phyloP scores from a whole-genome alignment of 495 filamentous ascomycete species.

The Lasiosphaeria miniovina region DNA sequence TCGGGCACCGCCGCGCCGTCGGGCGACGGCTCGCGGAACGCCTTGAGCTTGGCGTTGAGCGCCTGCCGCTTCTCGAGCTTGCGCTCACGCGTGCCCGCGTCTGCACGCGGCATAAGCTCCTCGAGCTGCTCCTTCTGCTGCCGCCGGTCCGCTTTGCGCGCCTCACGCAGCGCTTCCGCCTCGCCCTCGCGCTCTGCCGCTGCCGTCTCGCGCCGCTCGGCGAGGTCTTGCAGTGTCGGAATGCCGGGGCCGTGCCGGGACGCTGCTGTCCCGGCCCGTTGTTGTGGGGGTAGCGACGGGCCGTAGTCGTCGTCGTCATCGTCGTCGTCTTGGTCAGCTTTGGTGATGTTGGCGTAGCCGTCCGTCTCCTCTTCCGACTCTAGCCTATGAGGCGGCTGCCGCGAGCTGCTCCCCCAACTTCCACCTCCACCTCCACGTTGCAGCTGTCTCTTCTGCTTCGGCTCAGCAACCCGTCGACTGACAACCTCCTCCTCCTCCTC shows the following conservation, averaged over 20 bases:
- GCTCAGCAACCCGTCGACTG: not conserved
- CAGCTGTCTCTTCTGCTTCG: not conserved
- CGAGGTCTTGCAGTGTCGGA: slow-evolving; percentile 72
- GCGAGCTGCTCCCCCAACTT: not conserved
- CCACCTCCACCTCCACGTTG: not conserved
- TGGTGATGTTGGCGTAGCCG: not conserved
- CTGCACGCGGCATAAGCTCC: slow-evolving; percentile 78
- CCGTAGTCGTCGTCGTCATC: slow-evolving; percentile 66
- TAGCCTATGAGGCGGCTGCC: not conserved
- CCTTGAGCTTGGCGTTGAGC: slow-evolving; percentile 54
- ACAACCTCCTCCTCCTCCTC: slow-evolving; percentile 14
- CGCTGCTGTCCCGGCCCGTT: not conserved
- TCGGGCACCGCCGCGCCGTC: slow-evolving; percentile 55
- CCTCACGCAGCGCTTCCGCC: slow-evolving; percentile 54
- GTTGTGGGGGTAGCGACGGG: slow-evolving; percentile 57
- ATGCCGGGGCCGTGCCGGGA: slow-evolving; percentile 61
- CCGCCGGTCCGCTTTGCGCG: slow-evolving; percentile 60
- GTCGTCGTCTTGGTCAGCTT: slow-evolving; percentile 39
- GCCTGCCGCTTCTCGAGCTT: slow-evolving; percentile 74
- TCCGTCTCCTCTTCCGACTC: not conserved
- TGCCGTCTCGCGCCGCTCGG: slow-evolving; percentile 50
- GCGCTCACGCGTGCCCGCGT: slow-evolving; percentile 79
- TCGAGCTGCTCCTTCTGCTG: slow-evolving; percentile 64
- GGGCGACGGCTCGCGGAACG: slow-evolving; percentile 58
- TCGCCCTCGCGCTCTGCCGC: slow-evolving; percentile 52